Conservation (phyloP, 169 alveolate genomes). For the Babesia ovis region DNA sequence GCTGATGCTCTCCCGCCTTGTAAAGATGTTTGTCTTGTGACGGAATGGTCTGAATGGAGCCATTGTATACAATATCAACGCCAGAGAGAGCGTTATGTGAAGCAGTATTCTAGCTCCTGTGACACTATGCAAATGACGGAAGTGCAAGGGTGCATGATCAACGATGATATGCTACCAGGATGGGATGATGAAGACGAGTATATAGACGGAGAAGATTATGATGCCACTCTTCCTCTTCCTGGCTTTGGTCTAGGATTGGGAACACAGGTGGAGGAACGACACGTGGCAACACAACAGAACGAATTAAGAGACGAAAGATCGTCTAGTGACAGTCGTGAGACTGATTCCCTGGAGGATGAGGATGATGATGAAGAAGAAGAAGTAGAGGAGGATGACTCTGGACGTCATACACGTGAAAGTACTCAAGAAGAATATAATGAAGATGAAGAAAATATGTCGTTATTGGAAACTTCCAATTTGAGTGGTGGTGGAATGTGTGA, state of each 20-base stretch:
- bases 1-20: constrained; percentile 20
- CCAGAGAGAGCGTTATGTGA: constrained; percentile 18
- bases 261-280: background rate
- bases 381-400: constrained; percentile 7
- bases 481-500: background rate
- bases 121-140: constrained; percentile 14
- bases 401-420: background rate
- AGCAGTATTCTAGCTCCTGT: background rate
- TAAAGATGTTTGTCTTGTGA: constrained; percentile 21
- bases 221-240: background rate
- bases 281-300: background rate
- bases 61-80: background rate
- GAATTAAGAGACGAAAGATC: background rate
- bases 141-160: background rate
- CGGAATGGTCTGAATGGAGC: constrained; percentile 49
- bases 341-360: background rate
- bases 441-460: background rate
- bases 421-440: constrained; percentile 3
- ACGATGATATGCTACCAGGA: background rate
- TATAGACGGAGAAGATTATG: constrained; percentile 4
- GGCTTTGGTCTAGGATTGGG: background rate
- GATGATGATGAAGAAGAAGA: constrained; percentile 8
- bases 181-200: constrained; percentile 11
- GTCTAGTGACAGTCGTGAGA: background rate
- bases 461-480: background rate